A percentile compares a stretch with the other conserved stretches of the same genome.
Conservation (phyloP, 2,329 filamentous ascomycete genomes). For the Nigrospora sphaerica region DNA sequence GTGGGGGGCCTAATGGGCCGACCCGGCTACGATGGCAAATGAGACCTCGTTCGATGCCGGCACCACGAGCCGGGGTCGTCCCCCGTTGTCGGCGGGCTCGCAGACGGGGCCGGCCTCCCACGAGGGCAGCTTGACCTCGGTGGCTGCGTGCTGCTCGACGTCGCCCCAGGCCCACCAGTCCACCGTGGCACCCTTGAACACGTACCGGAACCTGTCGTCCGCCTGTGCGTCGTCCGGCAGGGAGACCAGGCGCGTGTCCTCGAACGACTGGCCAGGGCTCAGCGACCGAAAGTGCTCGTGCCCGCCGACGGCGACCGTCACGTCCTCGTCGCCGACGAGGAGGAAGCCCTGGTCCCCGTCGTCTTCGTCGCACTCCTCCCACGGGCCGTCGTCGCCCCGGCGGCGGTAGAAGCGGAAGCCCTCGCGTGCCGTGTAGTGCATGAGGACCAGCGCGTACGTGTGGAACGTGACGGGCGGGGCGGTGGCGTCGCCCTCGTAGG, state of each 20-base stretch:
- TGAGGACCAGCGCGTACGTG: neutral
- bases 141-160: neutral
- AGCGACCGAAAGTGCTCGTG: neutral
- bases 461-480: neutral
- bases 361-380: neutral
- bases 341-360: neutral
- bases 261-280: neutral
- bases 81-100: neutral
- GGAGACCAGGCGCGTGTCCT: neutral
- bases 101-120: neutral
- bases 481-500: neutral
- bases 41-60: neutral
- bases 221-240: neutral
- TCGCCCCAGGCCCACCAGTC: neutral
- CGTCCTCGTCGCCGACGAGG: neutral
- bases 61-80: neutral
- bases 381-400: neutral
- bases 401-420: neutral
- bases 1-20: too few species aligned
- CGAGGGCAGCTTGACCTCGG: neutral
- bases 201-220: neutral
- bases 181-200: neutral
- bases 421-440: neutral
- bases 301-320: neutral
- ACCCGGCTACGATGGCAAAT: too few species aligned